A percentile compares a stretch with the other conserved stretches of the same genome.
phyloP scores from a whole-genome alignment of 2,329 filamentous ascomycete genomes.

The Cryoendolithus antarcticus region DNA sequence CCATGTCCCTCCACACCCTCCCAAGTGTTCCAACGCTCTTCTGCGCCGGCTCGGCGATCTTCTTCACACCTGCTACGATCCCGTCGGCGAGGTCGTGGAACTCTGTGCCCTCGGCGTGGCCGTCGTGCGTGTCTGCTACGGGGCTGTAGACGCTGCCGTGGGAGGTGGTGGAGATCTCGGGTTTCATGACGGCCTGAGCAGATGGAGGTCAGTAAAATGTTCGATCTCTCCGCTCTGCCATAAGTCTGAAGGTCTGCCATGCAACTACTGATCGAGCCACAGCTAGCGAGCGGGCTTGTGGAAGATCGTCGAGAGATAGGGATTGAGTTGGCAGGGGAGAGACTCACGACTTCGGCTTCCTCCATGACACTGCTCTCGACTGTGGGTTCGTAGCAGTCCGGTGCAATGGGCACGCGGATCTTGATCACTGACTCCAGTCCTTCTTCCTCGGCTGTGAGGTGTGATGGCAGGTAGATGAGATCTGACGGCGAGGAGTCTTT shows the following conservation, averaged over 20 bases:
- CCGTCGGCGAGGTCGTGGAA: slow-evolving; percentile 43
- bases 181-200: slow-evolving; percentile 37
- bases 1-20: slow-evolving; percentile 34
- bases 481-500: slow-evolving; percentile 50
- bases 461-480: slow-evolving; percentile 47
- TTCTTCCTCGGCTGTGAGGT: slow-evolving; percentile 6
- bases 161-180: slow-evolving; percentile 43
- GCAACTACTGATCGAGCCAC: too few relatives aligned
- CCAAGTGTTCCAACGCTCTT: slow-evolving; percentile 27
- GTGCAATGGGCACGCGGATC: slow-evolving; percentile 22
- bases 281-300: too few relatives aligned
- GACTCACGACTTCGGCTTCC: slow-evolving; percentile 13
- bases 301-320: too few relatives aligned
- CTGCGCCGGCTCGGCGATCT: slow-evolving; percentile 24
- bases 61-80: slow-evolving; percentile 29
- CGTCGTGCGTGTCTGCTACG: slow-evolving; percentile 47
- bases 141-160: slow-evolving; percentile 39
- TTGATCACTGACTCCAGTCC: slow-evolving; percentile 6
- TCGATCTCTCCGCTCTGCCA: too few relatives aligned
- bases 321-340: too few relatives aligned
- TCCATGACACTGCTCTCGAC: slow-evolving; percentile 7
- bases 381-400: slow-evolving; percentile 12
- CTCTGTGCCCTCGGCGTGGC: slow-evolving; percentile 42
- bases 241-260: too few relatives aligned
- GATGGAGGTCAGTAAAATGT: not conserved